Percentiles rank a stretch among this genome's conserved stretches.
Evolutionary conservation across 495 filamentous ascomycete genomes (phyloP).

Genomic region (Aspergillus olivimuriae): DNA sequence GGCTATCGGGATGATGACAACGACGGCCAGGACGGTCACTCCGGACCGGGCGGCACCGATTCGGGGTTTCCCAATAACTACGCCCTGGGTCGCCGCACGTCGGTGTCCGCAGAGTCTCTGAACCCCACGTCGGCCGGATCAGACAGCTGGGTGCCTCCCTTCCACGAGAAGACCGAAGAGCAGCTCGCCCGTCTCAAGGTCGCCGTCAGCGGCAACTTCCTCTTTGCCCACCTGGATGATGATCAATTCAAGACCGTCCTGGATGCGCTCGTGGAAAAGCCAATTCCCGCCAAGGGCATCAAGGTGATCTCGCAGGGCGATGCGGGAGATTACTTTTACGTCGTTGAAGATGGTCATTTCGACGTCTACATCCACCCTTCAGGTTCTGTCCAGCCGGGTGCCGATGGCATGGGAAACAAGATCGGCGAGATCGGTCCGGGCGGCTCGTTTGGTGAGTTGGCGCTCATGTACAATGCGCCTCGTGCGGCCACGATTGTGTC

Average conservation of each 20-base stretch:
- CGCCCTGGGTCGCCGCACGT: constrained; percentile 86
- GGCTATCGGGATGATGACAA: constrained; percentile 20
- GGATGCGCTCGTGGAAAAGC: constrained; percentile 88
- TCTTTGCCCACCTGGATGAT: constrained; percentile 92
- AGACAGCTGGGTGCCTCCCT: constrained; percentile 86
- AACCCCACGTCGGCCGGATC: constrained; percentile 76
- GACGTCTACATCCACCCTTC: constrained; percentile 82
- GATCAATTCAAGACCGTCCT: constrained; percentile 83
- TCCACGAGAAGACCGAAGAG: constrained; percentile 72
- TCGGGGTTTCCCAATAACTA: constrained; percentile 88
- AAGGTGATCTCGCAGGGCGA: constrained; percentile 97
- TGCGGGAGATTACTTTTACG: constrained; percentile 94
- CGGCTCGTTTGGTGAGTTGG: constrained; percentile 95
- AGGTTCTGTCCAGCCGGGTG: constrained; percentile 75
- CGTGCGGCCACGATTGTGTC: constrained; percentile 94
- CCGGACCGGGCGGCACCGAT: constrained; percentile 26
- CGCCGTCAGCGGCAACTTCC: constrained; percentile 83
- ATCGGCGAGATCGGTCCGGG: constrained; percentile 81
- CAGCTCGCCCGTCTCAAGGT: constrained; percentile 72
- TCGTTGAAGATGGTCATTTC: constrained; percentile 86
- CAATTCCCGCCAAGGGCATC: constrained; percentile 89
- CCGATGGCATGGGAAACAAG: constrained; percentile 76
- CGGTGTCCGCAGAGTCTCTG: constrained; percentile 92
- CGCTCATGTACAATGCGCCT: constrained; percentile 97
- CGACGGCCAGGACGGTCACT: constrained; percentile 21